Evolutionary conservation across 306 rosid species (phyloP).

Genomic region (Castanospermum australe): DNA sequence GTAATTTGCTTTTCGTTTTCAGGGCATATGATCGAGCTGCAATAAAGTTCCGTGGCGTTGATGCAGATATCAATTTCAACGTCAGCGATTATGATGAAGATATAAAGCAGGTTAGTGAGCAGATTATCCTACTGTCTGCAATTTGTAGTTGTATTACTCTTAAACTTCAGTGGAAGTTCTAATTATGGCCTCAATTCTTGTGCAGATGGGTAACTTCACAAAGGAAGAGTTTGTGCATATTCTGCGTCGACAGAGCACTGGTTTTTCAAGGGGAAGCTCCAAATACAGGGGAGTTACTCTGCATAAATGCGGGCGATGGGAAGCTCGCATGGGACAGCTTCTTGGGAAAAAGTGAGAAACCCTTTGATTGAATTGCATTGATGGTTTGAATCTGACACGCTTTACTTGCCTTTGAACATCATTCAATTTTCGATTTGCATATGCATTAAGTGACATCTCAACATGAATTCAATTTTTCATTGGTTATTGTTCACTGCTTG

Average conservation of each 20-base stretch:
- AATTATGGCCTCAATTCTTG: neutral
- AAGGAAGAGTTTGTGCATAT: conserved; percentile 94
- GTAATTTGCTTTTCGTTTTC: conserved; percentile 14
- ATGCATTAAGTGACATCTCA: neutral
- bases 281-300: conserved; percentile 91
- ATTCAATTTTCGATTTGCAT: neutral
- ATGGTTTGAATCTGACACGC: neutral
- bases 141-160: neutral
- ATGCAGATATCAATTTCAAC: conserved; percentile 89
- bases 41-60: conserved; percentile 80
- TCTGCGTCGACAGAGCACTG: conserved; percentile 90
- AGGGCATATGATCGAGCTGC: conserved; percentile 99
- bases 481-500: conserved; percentile 41
- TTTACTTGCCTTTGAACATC: neutral
- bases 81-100: conserved; percentile 82
- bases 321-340: conserved; percentile 98
- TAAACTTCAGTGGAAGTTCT: neutral
- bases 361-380: conserved; percentile 12
- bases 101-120: conserved; percentile 60
- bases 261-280: conserved; percentile 90
- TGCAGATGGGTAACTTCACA: conserved; percentile 73
- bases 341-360: conserved; percentile 79
- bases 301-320: conserved; percentile 98
- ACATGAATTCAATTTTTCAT: conserved; percentile 29
- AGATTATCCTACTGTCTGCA: neutral